Conservation (phyloP, 176 grass and related monocot genomes). For the Cocos nucifera region DNA sequence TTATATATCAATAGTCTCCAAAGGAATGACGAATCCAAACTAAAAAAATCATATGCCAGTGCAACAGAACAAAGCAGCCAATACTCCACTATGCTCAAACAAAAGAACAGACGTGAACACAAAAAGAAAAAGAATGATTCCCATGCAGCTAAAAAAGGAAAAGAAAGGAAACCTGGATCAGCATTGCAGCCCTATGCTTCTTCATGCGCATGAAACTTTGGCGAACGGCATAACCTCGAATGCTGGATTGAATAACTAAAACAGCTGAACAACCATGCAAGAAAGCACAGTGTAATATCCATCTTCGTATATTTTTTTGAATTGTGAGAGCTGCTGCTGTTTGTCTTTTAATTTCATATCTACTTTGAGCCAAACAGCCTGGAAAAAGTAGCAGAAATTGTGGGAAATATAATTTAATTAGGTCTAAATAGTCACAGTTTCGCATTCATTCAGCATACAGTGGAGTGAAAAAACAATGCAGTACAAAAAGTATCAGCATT, state of each 20-base stretch:
- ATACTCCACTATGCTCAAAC: no score
- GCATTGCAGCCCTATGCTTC: constrained; percentile 54
- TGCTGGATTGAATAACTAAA: constrained; percentile 65
- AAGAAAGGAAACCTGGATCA: constrained; percentile 53
- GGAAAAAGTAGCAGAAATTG: not conserved
- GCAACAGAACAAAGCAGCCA: no score
- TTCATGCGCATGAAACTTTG: constrained; percentile 49
- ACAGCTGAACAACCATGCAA: constrained; percentile 40
- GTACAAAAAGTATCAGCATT: no score
- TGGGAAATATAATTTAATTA: no score
- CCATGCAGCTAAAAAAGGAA: not conserved
- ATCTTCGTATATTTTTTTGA: constrained; percentile 71
- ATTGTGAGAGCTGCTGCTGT: constrained; percentile 50
- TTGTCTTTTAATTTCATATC: constrained; percentile 53
- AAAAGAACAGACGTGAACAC: no score
- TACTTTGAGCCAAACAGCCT: constrained; percentile 68
- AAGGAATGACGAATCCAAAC: no score
- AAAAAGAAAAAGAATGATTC: not conserved
- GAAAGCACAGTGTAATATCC: constrained; percentile 40
- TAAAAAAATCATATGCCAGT: no score
- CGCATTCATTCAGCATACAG: no score
- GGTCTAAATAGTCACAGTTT: no score
- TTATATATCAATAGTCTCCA: no score
- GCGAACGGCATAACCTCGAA: constrained; percentile 47
- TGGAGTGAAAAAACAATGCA: no score